Base-by-base conservation (phyloP, 371 early-diverging fungal species). In the Mortierella polycephala region DNA sequence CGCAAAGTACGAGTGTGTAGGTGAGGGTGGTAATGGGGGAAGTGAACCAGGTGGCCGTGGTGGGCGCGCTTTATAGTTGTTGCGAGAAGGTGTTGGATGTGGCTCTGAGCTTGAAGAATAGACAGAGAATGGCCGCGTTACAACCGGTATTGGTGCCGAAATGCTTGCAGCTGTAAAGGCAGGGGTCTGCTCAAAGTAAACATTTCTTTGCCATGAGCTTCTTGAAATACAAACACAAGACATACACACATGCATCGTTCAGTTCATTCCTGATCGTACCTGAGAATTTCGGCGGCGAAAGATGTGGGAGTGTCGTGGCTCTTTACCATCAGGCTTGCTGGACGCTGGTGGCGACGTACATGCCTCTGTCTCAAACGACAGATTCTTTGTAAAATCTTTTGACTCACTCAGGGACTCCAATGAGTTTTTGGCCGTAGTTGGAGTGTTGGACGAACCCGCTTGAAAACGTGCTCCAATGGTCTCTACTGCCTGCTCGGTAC, bases 11-110 rank as follows among this genome's bases (percentile, higher is more conserved):
- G 62, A 47, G 0, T 67, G 53, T 11, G 45, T 51, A 14, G 76
- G 71, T 0, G 71, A 76, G 0, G 71, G 64, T 40, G 71, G 71
- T 63, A 67, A 39, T 2, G 71, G 66, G 12, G 67, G 60, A 14
- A 67, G 42, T 0, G 57, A 16, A 7, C 18, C 21, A 0, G 77
- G 80, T 1, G 74, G 80, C 40, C 54, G 57, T 39, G 80, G 80
- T 7, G 80, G 80, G 7, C 69, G 62, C 1, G 49, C 80, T 20
- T 54, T 69, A 53, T 79, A 79, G 53, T 79, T 79, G 57, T 69
- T 42, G 12, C 66, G 64, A 0, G 73, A 62, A 6, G 73, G 67
- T 14, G 67, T 30, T 7, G 56, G 30, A 30, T 30, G 64, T 0
- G 57, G n/a, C 41, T 73, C 80, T 0, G 74, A 69, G 2, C 57